Conservation (phyloP, 140 eudicot species). For the Senecio squalidus region DNA sequence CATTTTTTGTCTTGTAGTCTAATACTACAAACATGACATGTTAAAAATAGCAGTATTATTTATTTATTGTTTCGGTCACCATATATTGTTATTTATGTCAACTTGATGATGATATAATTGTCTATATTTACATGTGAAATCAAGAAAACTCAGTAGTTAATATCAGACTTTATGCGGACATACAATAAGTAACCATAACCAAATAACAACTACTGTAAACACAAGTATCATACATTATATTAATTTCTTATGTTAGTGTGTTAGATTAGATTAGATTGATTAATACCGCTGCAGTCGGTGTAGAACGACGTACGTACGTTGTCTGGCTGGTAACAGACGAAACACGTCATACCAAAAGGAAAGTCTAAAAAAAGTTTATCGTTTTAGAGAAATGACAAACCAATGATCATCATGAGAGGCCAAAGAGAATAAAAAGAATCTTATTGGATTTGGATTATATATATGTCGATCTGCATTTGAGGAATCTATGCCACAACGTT, state of each 20-base stretch:
- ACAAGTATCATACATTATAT: too few relatives aligned
- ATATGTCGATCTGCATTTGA: conserved; percentile 4
- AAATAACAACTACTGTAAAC: too few relatives aligned
- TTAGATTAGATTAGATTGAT: too few relatives aligned
- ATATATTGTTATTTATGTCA: not conserved
- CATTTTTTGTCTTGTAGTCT: conserved; percentile 13
- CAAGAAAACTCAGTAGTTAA: too few relatives aligned
- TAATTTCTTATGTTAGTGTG: too few relatives aligned
- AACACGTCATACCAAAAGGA: not conserved
- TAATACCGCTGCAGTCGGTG: too few relatives aligned
- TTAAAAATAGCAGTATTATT: conserved; percentile 5
- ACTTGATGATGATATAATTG: conserved; percentile 8
- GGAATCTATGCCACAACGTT: conserved; percentile 18
- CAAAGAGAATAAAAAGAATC: not conserved
- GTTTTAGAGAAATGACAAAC: conserved; percentile 1
- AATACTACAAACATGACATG: conserved; percentile 1
- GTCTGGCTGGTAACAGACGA: not conserved
- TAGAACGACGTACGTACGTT: too few relatives aligned
- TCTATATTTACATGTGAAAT: too few relatives aligned
- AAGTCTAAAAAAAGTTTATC: not conserved
- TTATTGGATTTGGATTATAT: not conserved
- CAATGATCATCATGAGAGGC: conserved; percentile 2
- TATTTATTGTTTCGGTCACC: not conserved
- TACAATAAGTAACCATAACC: too few relatives aligned
- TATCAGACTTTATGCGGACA: too few relatives aligned